These are phyloP conservation scores for Hammondia hammondi DNA, from an alignment of 169 alveolate species.

Conservation along the genomic window DNA sequence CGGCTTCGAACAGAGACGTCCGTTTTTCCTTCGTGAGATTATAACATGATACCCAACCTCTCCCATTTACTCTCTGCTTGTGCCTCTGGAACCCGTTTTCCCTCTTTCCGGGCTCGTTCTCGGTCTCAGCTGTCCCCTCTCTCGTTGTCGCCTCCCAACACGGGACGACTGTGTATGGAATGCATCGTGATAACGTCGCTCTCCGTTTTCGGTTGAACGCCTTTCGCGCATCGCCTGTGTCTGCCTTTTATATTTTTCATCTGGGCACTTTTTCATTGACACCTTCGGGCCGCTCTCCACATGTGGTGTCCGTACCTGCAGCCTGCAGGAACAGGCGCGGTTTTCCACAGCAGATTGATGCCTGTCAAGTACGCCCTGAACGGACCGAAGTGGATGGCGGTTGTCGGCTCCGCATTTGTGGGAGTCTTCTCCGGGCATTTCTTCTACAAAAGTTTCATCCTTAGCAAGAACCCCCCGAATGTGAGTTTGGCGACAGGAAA, in stretches of 20 bases:
- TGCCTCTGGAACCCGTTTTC: too few species aligned
- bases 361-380: slow-evolving; percentile 65
- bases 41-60: too few species aligned
- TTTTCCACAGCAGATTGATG: slow-evolving; percentile 47
- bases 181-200: too few species aligned
- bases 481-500: slow-evolving; percentile 7
- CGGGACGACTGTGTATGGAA: too few species aligned
- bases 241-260: background rate
- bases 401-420: slow-evolving; percentile 48
- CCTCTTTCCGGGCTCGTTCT: too few species aligned
- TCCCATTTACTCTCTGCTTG: too few species aligned
- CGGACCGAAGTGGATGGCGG: slow-evolving; percentile 67
- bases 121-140: too few species aligned
- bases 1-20: too few species aligned
- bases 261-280: background rate
- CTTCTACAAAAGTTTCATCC: slow-evolving; percentile 61
- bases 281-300: background rate
- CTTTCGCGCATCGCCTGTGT: too few species aligned
- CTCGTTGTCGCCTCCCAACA: too few species aligned
- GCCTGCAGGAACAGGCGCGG: slow-evolving; percentile 72
- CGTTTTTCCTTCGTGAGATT: too few species aligned
- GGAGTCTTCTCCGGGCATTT: slow-evolving; percentile 69
- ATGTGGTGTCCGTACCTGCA: background rate
- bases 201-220: too few species aligned
- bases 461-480: slow-evolving; percentile 66